Conservation (phyloP, 441 rosid species). For the Erodium chrysanthum region DNA sequence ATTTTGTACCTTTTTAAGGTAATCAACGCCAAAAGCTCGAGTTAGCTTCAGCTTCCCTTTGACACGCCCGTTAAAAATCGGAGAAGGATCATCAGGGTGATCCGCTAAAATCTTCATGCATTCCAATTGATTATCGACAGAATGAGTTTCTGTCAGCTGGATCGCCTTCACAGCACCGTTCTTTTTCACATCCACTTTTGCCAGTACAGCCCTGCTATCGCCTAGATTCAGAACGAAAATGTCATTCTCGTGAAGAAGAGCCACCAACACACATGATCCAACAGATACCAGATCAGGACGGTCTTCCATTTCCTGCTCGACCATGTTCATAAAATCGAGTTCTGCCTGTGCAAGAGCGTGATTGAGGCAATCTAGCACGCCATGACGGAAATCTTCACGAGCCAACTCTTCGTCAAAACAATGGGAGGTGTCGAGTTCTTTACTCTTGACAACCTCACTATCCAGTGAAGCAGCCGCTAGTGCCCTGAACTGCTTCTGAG, state of each 20-base stretch:
- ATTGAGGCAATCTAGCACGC: slow-evolving; percentile 64
- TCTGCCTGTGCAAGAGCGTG: slow-evolving; percentile 70
- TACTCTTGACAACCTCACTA: background rate
- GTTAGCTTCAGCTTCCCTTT: slow-evolving; percentile 89
- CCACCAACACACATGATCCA: slow-evolving; percentile 81
- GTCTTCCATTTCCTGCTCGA: slow-evolving; percentile 93
- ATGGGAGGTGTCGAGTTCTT: background rate
- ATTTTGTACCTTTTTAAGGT: slow-evolving; percentile 91
- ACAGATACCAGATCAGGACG: slow-evolving; percentile 89
- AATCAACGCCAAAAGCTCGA: slow-evolving; percentile 88
- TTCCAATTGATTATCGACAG: slow-evolving; percentile 70
- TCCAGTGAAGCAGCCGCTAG: background rate
- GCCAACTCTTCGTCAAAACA: slow-evolving; percentile 25
- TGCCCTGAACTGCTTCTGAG: background rate
- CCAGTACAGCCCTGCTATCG: slow-evolving; percentile 89
- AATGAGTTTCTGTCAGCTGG: slow-evolving; percentile 77
- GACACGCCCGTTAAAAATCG: slow-evolving; percentile 57
- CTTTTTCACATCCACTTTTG: slow-evolving; percentile 32
- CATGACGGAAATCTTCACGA: slow-evolving; percentile 32
- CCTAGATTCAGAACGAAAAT: slow-evolving; percentile 70
- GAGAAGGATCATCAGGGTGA: slow-evolving; percentile 72
- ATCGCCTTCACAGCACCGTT: slow-evolving; percentile 44
- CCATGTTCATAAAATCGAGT: slow-evolving; percentile 72
- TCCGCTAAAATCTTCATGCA: slow-evolving; percentile 44
- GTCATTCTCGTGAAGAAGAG: slow-evolving; percentile 63